Conservation (phyloP, 257 asterid species). For the Nicotiana paniculata region DNA sequence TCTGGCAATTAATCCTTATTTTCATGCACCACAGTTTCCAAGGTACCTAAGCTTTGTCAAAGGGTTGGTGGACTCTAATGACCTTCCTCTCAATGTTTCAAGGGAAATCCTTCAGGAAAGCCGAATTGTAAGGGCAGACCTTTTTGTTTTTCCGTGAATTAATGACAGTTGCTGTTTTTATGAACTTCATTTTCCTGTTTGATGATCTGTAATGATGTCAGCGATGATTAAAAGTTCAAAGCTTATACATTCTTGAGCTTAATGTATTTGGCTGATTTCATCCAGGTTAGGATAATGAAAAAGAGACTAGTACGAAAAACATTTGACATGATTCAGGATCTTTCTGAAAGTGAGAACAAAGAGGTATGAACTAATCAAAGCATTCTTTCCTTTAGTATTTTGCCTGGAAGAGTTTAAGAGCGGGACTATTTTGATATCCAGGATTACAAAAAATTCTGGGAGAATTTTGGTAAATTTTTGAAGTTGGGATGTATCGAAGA, state of each 20-base stretch:
- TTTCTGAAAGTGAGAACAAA: conserved; percentile 77
- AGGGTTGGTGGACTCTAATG: conserved; percentile 94
- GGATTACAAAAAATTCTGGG: conserved; percentile 98
- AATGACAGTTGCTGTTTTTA: background rate
- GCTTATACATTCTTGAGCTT: background rate
- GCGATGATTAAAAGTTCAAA: background rate
- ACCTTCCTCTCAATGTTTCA: conserved; percentile 94
- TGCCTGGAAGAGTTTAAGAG: background rate
- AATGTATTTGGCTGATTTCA: background rate
- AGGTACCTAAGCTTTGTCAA: conserved; percentile 93
- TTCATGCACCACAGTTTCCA: conserved; percentile 57
- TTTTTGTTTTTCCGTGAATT: background rate
- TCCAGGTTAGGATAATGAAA: conserved; percentile 88
- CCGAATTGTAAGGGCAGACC: conserved; percentile 61
- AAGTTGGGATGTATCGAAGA: conserved; percentile 94
- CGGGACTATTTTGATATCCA: conserved; percentile 15
- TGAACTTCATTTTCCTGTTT: background rate
- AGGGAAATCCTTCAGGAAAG: conserved; percentile 98
- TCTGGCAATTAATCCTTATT: conserved; percentile 3
- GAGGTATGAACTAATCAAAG: conserved; percentile 37
- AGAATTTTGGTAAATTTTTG: conserved; percentile 85
- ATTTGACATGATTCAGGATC: conserved; percentile 96
- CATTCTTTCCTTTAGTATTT: background rate
- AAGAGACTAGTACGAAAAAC: conserved; percentile 92
- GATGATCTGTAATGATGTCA: background rate